A percentile compares a stretch with the other conserved stretches of the same genome.
These are phyloP conservation scores for Plantago lanceolata DNA, from an alignment of 305 asterid species.

Conservation along the genomic window DNA sequence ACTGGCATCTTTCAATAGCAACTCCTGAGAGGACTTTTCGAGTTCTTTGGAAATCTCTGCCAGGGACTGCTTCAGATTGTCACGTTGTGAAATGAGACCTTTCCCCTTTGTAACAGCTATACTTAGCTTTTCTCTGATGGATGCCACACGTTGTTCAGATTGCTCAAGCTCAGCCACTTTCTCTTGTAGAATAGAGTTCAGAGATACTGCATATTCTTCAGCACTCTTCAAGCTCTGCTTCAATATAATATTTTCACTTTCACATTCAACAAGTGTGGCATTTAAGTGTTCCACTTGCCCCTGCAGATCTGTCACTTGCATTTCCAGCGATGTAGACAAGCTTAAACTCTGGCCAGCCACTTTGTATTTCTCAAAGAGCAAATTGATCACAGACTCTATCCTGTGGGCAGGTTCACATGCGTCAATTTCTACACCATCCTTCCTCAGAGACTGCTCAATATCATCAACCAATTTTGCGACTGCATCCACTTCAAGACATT, in stretches of 20 bases:
- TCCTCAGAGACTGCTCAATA: slow-evolving; percentile 51
- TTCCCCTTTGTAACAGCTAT: slow-evolving; percentile 97
- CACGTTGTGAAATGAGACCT: slow-evolving; percentile 89
- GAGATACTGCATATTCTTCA: slow-evolving; percentile 42
- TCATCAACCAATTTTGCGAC: slow-evolving; percentile 50
- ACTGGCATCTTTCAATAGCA: slow-evolving; percentile 62
- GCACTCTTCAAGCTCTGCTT: slow-evolving; percentile 62
- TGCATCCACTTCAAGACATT: slow-evolving; percentile 45
- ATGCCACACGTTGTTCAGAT: slow-evolving; percentile 81
- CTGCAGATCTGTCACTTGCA: slow-evolving; percentile 50
- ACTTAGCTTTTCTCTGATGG: slow-evolving; percentile 92
- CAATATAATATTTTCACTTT: slow-evolving; percentile 61
- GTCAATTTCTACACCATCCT: slow-evolving; percentile 38
- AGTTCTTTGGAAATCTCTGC: slow-evolving; percentile 71
- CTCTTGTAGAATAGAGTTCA: slow-evolving; percentile 50
- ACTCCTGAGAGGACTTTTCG: slow-evolving; percentile 73
- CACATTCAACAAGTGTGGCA: slow-evolving; percentile 46
- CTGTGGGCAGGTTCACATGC: slow-evolving; percentile 48
- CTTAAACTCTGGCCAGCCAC: slow-evolving; percentile 52
- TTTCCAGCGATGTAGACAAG: slow-evolving; percentile 47
- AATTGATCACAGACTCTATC: slow-evolving; percentile 53
- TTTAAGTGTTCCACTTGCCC: slow-evolving; percentile 57
- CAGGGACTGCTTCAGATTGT: slow-evolving; percentile 80
- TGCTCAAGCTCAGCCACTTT: slow-evolving; percentile 72
- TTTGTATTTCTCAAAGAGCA: slow-evolving; percentile 55